phyloP scores from a whole-genome alignment of 2,329 filamentous ascomycete genomes.

The Neofusicoccum laricinum region DNA sequence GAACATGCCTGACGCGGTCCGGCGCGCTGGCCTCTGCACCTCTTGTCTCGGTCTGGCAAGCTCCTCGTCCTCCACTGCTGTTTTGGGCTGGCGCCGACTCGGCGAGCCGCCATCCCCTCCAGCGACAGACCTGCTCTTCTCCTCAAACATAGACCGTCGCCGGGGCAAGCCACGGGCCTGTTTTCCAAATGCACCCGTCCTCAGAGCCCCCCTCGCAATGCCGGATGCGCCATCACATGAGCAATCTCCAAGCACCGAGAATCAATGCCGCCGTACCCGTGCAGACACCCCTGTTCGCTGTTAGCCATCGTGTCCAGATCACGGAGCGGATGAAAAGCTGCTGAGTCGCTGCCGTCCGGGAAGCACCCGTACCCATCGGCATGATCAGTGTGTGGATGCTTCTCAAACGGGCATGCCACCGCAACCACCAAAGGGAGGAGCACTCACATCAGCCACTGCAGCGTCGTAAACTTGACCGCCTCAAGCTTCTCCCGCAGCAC shows the following conservation, averaged over 20 bases:
- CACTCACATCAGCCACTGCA: conserved; percentile 97
- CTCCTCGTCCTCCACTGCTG: neutral
- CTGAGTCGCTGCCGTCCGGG: too few relatives aligned
- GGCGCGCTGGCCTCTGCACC: conserved; percentile 13
- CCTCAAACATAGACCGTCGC: neutral
- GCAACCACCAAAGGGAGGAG: neutral
- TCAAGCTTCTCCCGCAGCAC: conserved; percentile 87
- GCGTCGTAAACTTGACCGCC: conserved; percentile 94
- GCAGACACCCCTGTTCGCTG: conserved; percentile 55
- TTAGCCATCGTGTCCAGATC: conserved; percentile 25
- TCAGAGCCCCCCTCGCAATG: neutral
- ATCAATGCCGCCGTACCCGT: conserved; percentile 65
- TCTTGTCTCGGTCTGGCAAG: neutral
- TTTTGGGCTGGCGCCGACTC: neutral
- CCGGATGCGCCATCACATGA: conserved; percentile 50
- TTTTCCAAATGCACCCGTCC: neutral
- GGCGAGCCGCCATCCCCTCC: neutral
- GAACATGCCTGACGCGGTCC: conserved; percentile 12
- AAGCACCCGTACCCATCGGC: too few relatives aligned
- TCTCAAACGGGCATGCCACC: too few relatives aligned
- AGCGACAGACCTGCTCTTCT: neutral
- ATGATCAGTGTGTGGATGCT: too few relatives aligned
- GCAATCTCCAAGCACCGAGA: conserved; percentile 64
- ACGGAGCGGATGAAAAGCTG: neutral
- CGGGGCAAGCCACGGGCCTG: neutral